Base-by-base conservation (phyloP, 768 basidiomycete species). In the Leccinum broughii region DNA sequence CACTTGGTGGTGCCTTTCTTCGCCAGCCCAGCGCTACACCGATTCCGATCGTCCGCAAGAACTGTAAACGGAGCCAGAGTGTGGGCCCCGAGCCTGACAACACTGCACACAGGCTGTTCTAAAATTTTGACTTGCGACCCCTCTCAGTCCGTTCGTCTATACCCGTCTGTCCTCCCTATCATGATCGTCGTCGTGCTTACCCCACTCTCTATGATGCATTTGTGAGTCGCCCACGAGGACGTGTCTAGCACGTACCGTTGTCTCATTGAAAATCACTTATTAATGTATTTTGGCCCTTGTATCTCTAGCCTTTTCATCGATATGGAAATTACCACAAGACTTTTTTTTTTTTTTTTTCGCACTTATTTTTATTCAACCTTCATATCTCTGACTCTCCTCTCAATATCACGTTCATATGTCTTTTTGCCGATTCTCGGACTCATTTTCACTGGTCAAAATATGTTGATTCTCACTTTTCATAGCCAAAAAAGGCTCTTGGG, bases 1-100 rank as follows among this genome's bases (percentile, higher is more conserved):
- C 44, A 20, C 20, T 20, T 20, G 10, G 20, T n/a, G 64, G 69
- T 8, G n/a, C 49, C 5, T 75, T 75, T 54, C 68, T 75, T 24
- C 62, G 72, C 39, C 66, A 74, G 2, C 68, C 72, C 1, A 67
- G 70, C 32, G 44, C 62, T 4, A 53, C 65, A n/a, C 73, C 73
- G 11, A 68, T 66, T 48, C 61, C 64, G 34, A 70, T 68, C 14
- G 26, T 28, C 11, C 64, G 64, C 59, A 66, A 65, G 39, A 64
- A 32, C 37, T 66, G 64, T 17, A 49, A 56, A 13, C 67, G 74
- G 28, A 73, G 74, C 52, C 72, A 67, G 26, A 73, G 72, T 20
- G 66, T 65, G 48, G 72, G 68, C 15, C 58, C 64, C 32, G 65
- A 73, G 22, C 61, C 58, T 24, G 56, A 64, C 26, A 50, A 51